A percentile compares a stretch with the other conserved stretches of the same genome.
Conservation (phyloP, 148 eudicot genomes). For the Fagopyrum tataricum region DNA sequence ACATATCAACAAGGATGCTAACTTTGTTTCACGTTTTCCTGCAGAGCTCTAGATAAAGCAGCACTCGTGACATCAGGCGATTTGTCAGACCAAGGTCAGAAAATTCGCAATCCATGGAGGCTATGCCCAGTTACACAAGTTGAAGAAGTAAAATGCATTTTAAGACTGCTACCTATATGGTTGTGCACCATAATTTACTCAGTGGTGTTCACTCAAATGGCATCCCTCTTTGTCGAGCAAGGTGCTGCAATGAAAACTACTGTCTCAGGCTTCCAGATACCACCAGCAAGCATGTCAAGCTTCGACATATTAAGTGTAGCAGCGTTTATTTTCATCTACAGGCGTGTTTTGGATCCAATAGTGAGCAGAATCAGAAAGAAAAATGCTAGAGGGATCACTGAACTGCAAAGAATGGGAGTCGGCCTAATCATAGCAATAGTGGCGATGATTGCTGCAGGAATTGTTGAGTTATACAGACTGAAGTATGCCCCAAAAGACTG, state of each 20-base stretch:
- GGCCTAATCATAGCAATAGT: constrained; percentile 72
- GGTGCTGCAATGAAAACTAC: constrained; percentile 72
- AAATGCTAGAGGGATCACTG: constrained; percentile 50
- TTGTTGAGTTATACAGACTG: constrained; percentile 61
- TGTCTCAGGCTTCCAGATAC: constrained; percentile 55
- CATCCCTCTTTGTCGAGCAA: constrained; percentile 83
- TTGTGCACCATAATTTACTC: constrained; percentile 86
- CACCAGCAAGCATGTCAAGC: constrained; percentile 89
- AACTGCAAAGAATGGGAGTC: constrained; percentile 90
- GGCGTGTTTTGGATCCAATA: constrained; percentile 53
- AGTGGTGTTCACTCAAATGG: constrained; percentile 88
- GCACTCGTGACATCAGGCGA: constrained; percentile 52
- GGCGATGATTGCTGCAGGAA: constrained; percentile 79
- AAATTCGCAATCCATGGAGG: constrained; percentile 50
- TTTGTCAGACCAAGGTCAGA: constrained; percentile 21
- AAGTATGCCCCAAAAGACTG: constrained; percentile 60
- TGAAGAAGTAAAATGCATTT: constrained; percentile 83
- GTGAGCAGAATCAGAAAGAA: constrained; percentile 37
- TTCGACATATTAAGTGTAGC: constrained; percentile 92
- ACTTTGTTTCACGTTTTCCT: constrained; percentile 4
- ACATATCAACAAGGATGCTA: not conserved
- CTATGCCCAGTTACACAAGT: constrained; percentile 83
- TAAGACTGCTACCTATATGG: constrained; percentile 83
- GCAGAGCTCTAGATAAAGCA: constrained; percentile 77
- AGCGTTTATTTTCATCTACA: constrained; percentile 50